These are phyloP conservation scores for Colletotrichum horii DNA, from an alignment of 2,329 filamentous ascomycete species.

Conservation along the genomic window DNA sequence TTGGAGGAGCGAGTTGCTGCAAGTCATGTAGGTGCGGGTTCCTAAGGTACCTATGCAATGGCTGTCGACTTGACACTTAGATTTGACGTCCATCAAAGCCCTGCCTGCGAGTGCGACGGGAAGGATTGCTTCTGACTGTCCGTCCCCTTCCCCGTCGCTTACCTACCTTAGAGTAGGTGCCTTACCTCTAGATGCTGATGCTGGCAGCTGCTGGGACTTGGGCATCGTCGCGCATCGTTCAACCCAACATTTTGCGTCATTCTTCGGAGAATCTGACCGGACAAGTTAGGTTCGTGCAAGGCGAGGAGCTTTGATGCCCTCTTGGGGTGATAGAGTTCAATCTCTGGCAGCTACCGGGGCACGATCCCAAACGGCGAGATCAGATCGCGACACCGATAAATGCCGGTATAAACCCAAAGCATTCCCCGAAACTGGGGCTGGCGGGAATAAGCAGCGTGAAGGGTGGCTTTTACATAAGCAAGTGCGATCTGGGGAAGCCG, in stretches of 20 bases:
- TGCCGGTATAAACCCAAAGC: neutral
- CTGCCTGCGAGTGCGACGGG: neutral
- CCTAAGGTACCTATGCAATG: neutral
- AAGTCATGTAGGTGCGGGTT: neutral
- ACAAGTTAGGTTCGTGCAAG: neutral
- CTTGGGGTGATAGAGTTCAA: neutral
- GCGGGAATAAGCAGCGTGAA: neutral
- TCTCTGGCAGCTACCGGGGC: neutral
- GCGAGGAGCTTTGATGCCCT: neutral
- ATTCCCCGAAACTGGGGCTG: neutral
- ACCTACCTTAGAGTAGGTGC: no score
- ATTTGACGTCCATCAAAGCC: neutral
- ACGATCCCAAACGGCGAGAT: neutral
- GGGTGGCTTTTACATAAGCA: neutral
- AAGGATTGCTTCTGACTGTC: neutral
- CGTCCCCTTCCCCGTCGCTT: neutral
- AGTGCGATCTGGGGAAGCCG: constrained; percentile 7
- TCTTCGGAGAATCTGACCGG: neutral
- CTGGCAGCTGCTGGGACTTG: neutral
- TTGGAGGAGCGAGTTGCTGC: neutral
- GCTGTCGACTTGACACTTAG: neutral
- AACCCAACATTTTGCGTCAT: neutral
- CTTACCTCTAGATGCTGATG: neutral
- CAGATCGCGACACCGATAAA: neutral
- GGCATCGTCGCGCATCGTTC: neutral